A percentile compares a stretch with the other conserved stretches of the same genome.
Evolutionary conservation across 2,329 filamentous ascomycete genomes (phyloP).

Genomic region (Penicillium rolfsii): DNA sequence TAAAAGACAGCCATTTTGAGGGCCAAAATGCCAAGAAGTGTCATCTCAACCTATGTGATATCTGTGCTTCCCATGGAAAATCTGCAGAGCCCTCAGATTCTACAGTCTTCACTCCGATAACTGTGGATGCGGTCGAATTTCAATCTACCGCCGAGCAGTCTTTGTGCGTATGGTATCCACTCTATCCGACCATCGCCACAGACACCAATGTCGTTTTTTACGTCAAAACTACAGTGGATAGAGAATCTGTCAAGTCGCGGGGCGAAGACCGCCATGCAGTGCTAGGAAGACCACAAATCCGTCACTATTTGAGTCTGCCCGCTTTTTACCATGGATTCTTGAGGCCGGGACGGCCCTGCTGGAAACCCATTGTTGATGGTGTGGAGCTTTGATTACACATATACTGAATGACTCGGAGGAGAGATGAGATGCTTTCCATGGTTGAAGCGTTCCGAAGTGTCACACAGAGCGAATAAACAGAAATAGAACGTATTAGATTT

Average conservation of each 20-base stretch:
- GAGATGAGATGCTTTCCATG: constrained; percentile 21
- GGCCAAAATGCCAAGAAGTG: not conserved
- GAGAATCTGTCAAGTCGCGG: constrained; percentile 23
- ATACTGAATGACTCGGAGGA: constrained; percentile 2
- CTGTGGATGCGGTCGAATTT: not conserved
- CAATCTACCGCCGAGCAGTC: constrained; percentile 1
- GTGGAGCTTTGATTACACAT: constrained; percentile 24
- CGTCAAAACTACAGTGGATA: constrained; percentile 24
- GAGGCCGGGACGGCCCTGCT: constrained; percentile 29
- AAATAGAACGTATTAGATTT: constrained; percentile 15
- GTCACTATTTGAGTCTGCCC: constrained; percentile 8
- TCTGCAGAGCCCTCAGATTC: not conserved
- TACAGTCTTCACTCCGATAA: not conserved
- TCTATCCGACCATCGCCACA: constrained; percentile 25
- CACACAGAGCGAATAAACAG: constrained; percentile 6
- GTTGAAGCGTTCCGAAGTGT: constrained; percentile 16
- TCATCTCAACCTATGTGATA: too few species aligned
- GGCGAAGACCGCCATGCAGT: constrained; percentile 11
- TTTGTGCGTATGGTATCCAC: constrained; percentile 28
- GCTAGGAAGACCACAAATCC: not conserved
- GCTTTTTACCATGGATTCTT: constrained; percentile 25
- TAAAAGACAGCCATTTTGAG: not conserved
- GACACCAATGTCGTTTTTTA: constrained; percentile 13
- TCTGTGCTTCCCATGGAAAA: not conserved
- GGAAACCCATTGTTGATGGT: constrained; percentile 25